These are phyloP conservation scores for Thermomyces lanuginosus DNA, from an alignment of 2,329 filamentous ascomycete species.

Conservation along the genomic window DNA sequence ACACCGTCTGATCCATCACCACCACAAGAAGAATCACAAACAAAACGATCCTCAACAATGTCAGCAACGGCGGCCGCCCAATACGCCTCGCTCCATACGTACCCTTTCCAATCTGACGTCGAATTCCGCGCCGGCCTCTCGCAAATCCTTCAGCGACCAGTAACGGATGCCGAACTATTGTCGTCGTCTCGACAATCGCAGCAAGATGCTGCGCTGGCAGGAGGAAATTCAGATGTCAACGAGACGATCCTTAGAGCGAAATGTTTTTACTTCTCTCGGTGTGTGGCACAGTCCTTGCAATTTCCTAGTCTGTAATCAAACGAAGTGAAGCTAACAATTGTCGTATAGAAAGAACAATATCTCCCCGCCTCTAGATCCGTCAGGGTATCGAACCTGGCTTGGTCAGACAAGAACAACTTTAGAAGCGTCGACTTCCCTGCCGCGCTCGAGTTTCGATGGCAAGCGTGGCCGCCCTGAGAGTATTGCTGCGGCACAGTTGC, in stretches of 20 bases:
- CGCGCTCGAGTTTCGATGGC: too few relatives aligned
- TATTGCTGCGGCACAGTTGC: too few relatives aligned
- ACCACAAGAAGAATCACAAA: background rate
- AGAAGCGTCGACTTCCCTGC: slow-evolving; percentile 4
- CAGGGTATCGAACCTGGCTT: slow-evolving; percentile 51
- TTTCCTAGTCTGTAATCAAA: background rate
- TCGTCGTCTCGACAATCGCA: too few relatives aligned
- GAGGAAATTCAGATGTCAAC: too few relatives aligned
- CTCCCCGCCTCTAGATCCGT: slow-evolving; percentile 41
- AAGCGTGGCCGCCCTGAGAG: too few relatives aligned
- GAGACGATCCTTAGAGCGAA: too few relatives aligned
- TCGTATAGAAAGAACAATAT: slow-evolving; percentile 22
- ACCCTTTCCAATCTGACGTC: slow-evolving; percentile 24
- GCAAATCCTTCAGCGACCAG: slow-evolving; percentile 28
- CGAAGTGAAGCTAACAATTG: slow-evolving; percentile 2
- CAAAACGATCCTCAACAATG: background rate
- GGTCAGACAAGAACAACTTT: background rate
- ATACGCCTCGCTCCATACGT: slow-evolving; percentile 21
- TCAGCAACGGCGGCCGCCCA: slow-evolving; percentile 13
- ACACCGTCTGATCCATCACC: slow-evolving; percentile 2
- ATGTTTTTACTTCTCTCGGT: slow-evolving; percentile 34
- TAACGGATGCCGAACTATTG: slow-evolving; percentile 22
- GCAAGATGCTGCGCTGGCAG: too few relatives aligned
- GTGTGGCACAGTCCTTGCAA: slow-evolving; percentile 5
- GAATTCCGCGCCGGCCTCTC: slow-evolving; percentile 34